Conservation (phyloP, 176 grass and related monocot genomes). For the Guadua angustifolia region DNA sequence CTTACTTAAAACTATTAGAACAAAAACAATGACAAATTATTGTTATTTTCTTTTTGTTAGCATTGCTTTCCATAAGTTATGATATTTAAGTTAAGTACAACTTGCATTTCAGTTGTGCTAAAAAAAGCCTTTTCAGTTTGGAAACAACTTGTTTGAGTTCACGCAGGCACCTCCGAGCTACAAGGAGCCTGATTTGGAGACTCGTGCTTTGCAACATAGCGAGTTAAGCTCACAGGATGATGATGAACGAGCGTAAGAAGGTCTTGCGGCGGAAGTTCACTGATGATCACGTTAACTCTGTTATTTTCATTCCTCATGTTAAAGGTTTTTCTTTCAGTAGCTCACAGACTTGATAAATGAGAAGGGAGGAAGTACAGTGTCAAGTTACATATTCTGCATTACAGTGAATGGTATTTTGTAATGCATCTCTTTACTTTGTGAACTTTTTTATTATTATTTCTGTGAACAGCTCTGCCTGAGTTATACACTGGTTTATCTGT, state of each 20-base stretch:
- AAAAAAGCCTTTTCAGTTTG: constrained; percentile 10
- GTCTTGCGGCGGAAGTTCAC: constrained; percentile 77
- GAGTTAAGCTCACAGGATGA: constrained; percentile 88
- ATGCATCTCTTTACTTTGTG: neutral
- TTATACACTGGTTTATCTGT: neutral
- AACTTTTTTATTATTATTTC: neutral
- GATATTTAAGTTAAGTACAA: neutral
- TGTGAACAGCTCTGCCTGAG: neutral
- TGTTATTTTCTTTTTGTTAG: neutral
- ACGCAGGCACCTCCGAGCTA: constrained; percentile 67
- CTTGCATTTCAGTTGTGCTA: neutral
- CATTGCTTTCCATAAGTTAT: neutral
- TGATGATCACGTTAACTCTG: constrained; percentile 67
- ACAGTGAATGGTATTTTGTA: neutral
- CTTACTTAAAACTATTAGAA: constrained; percentile 26
- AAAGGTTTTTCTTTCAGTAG: neutral
- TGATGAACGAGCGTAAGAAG: constrained; percentile 83
- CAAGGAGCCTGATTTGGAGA: constrained; percentile 82
- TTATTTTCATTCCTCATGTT: neutral
- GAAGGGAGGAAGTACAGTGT: neutral
- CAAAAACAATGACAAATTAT: neutral
- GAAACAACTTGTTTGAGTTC: constrained; percentile 26
- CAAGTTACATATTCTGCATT: neutral
- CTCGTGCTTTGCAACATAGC: constrained; percentile 83
- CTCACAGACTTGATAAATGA: neutral